Evolutionary conservation across 768 basidiomycete species (phyloP).

Genomic region (Suillus alpinus): DNA sequence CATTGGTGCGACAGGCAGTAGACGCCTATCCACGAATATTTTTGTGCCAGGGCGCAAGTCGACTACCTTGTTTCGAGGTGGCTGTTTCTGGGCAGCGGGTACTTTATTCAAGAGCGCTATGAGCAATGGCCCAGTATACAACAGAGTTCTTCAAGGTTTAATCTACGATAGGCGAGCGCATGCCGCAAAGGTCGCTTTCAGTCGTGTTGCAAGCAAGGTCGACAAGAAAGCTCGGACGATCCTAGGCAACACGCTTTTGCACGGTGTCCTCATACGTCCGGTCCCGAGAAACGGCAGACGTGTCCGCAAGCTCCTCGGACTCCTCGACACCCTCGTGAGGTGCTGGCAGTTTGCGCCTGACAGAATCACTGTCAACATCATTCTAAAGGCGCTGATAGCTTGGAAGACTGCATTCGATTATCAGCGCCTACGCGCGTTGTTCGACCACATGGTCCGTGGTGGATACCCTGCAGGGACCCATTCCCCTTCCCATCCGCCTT

Average conservation of each 20-base stretch:
- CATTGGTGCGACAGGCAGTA: neutral
- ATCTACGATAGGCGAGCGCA: slow-evolving; percentile 39
- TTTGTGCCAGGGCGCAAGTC: neutral
- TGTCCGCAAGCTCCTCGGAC: slow-evolving; percentile 39
- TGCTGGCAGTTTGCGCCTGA: slow-evolving; percentile 57
- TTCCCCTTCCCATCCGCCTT: slow-evolving; percentile 39
- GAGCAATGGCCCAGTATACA: slow-evolving; percentile 19
- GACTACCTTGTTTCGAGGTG: neutral
- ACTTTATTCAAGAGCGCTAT: neutral
- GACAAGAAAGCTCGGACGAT: slow-evolving; percentile 35
- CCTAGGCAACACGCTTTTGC: slow-evolving; percentile 58
- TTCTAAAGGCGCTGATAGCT: slow-evolving; percentile 57
- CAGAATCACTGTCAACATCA: slow-evolving; percentile 66
- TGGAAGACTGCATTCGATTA: slow-evolving; percentile 47
- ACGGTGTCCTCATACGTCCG: slow-evolving; percentile 36
- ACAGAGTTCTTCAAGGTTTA: slow-evolving; percentile 27
- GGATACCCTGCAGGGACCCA: slow-evolving; percentile 51
- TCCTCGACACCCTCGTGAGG: slow-evolving; percentile 41
- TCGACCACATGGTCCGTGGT: slow-evolving; percentile 57
- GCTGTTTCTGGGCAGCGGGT: neutral
- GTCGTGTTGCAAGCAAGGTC: slow-evolving; percentile 23
- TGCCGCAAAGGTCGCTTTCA: slow-evolving; percentile 45
- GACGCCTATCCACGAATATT: neutral
- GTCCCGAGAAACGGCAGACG: slow-evolving; percentile 41
- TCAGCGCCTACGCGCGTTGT: slow-evolving; percentile 48